These are phyloP conservation scores for Trichoderma orchidacearum DNA, from an alignment of 495 filamentous ascomycete species.

Conservation along the genomic window DNA sequence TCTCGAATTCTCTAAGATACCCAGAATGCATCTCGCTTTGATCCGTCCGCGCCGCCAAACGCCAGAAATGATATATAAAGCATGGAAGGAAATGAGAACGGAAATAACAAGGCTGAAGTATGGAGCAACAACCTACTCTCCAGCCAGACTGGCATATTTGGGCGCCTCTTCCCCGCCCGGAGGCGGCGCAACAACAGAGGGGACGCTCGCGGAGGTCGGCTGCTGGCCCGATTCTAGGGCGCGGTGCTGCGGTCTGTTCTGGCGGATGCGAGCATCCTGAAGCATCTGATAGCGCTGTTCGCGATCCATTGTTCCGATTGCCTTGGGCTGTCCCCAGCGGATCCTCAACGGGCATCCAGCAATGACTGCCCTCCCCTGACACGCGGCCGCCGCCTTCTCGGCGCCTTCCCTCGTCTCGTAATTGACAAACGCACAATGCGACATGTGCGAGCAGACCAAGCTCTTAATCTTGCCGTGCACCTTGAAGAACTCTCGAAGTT, in stretches of 20 bases:
- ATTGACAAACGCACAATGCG: slow-evolving; percentile 94
- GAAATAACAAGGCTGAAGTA: not conserved
- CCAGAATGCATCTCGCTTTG: not conserved
- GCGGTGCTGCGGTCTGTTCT: slow-evolving; percentile 11
- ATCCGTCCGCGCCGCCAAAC: slow-evolving; percentile 4
- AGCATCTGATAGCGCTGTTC: slow-evolving; percentile 66
- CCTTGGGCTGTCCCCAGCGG: slow-evolving; percentile 84
- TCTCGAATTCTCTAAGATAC: not conserved
- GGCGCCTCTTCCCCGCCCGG: slow-evolving; percentile 64
- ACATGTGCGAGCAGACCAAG: slow-evolving; percentile 87
- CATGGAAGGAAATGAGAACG: too few species aligned
- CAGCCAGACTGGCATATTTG: slow-evolving; percentile 73
- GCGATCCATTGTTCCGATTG: slow-evolving; percentile 76
- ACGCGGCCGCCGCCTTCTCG: slow-evolving; percentile 69
- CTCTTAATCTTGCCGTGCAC: slow-evolving; percentile 78
- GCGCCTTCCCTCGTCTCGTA: slow-evolving; percentile 70
- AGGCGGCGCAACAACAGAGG: slow-evolving; percentile 65
- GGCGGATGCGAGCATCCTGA: slow-evolving; percentile 44
- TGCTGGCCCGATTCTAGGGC: slow-evolving; percentile 1
- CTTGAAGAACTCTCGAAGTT: slow-evolving; percentile 79
- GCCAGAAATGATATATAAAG: slow-evolving; percentile 21
- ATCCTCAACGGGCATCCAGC: slow-evolving; percentile 76
- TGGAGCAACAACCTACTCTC: slow-evolving; percentile 43
- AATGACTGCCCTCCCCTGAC: slow-evolving; percentile 75
- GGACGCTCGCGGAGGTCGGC: slow-evolving; percentile 30